A percentile compares a stretch with the other conserved stretches of the same genome.
Evolutionary conservation across 148 eudicot species (phyloP).

Genomic region (Camellia japonica): DNA sequence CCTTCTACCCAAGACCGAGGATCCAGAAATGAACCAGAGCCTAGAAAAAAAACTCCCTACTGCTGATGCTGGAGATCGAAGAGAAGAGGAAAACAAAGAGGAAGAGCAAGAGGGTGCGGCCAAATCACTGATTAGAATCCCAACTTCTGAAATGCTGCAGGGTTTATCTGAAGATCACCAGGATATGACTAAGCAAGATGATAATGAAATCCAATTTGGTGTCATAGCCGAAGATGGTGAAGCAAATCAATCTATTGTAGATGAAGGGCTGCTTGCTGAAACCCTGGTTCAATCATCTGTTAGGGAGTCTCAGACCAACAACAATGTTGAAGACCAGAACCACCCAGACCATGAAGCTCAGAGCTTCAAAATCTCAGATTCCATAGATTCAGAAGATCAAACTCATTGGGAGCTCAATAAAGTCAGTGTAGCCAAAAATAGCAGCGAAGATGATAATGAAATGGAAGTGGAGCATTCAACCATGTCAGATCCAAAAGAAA

Average conservation of each 20-base stretch:
- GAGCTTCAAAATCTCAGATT: conserved; percentile 1
- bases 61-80: conserved; percentile 11
- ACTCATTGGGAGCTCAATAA: conserved; percentile 17
- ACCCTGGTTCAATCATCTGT: not conserved
- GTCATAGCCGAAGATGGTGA: conserved; percentile 1
- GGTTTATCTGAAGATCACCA: not conserved
- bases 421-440: conserved; percentile 7
- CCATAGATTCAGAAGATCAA: conserved; percentile 23
- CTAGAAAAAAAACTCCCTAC: conserved; percentile 2
- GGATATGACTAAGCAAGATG: conserved; percentile 12
- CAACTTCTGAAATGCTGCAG: not conserved
- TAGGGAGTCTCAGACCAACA: not conserved
- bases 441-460: conserved; percentile 1
- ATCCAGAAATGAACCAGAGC: conserved; percentile 8
- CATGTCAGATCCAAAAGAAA: conserved; percentile 20
- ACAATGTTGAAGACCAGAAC: conserved; percentile 8
- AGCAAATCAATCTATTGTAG: conserved; percentile 3
- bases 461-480: conserved; percentile 13
- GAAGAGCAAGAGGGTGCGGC: conserved; percentile 15
- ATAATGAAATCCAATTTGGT: not conserved
- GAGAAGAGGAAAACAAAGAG: conserved; percentile 16
- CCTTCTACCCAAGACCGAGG: not conserved
- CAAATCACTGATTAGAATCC: conserved; percentile 2
- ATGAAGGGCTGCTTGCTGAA: not conserved
- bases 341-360: conserved; percentile 3